These are phyloP conservation scores for Babesia ovis DNA, from an alignment of 169 alveolate species.

Conservation along the genomic window DNA sequence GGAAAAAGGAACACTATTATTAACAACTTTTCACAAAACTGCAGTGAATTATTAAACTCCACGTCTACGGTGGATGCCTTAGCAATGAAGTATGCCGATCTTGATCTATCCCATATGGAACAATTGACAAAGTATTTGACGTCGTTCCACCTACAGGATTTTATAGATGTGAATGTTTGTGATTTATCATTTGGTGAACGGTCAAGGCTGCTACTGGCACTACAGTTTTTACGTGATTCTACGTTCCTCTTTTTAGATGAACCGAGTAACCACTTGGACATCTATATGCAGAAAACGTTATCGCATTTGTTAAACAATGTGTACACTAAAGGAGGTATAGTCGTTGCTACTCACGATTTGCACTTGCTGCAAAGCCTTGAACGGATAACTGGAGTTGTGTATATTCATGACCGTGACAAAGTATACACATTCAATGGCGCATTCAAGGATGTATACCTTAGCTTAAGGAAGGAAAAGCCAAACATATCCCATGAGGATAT, in stretches of 20 bases:
- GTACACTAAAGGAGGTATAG: constrained; percentile 69
- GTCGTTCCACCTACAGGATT: constrained; percentile 67
- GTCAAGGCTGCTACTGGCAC: constrained; percentile 67
- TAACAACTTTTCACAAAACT: constrained; percentile 53
- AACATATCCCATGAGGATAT: constrained; percentile 18
- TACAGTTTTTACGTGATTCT: constrained; percentile 72
- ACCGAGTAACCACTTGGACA: constrained; percentile 75
- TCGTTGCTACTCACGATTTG: constrained; percentile 76
- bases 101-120: constrained; percentile 11
- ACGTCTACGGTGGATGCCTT: constrained; percentile 19
- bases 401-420: constrained; percentile 64
- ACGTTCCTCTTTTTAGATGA: constrained; percentile 74
- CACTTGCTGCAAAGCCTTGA: constrained; percentile 66
- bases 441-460: constrained; percentile 39
- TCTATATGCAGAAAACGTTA: constrained; percentile 66
- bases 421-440: constrained; percentile 65
- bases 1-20: constrained; percentile 3
- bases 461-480: constrained; percentile 14
- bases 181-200: constrained; percentile 75
- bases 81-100: constrained; percentile 23
- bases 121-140: constrained; percentile 63
- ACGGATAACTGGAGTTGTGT: constrained; percentile 55
- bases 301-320: constrained; percentile 62
- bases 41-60: constrained; percentile 39
- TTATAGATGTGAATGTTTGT: constrained; percentile 41